These are phyloP conservation scores for Hemileccinum impolitum DNA, from an alignment of 768 basidiomycete genomes.

Conservation along the genomic window DNA sequence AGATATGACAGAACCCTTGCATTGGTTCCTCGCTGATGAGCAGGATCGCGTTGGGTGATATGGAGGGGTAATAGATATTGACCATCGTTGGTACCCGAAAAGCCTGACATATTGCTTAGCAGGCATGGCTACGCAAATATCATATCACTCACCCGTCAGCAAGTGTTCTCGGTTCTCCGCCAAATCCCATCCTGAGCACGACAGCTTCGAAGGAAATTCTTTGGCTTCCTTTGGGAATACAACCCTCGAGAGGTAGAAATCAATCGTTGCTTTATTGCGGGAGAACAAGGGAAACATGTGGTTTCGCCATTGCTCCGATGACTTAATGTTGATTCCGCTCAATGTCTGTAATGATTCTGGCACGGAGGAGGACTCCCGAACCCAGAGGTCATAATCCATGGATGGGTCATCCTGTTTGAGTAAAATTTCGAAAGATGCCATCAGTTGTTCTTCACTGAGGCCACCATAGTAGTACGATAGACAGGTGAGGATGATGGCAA, in stretches of 20 bases:
- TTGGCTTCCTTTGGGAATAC: slow-evolving; percentile 30
- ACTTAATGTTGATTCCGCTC: slow-evolving; percentile 26
- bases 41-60: slow-evolving; percentile 22
- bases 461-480: slow-evolving; percentile 25
- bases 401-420: slow-evolving; percentile 21
- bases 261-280: slow-evolving; percentile 21
- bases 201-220: slow-evolving; percentile 11
- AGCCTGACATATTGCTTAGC: slow-evolving; percentile 1
- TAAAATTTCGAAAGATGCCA: slow-evolving; percentile 14
- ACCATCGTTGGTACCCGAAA: slow-evolving; percentile 28
- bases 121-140: too few relatives aligned
- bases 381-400: slow-evolving; percentile 20
- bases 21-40: slow-evolving; percentile 13
- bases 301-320: slow-evolving; percentile 13
- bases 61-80: slow-evolving; percentile 27
- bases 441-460: slow-evolving; percentile 15
- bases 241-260: slow-evolving; percentile 24
- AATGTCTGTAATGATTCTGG: slow-evolving; percentile 14
- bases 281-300: slow-evolving; percentile 15
- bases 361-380: slow-evolving; percentile 8
- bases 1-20: slow-evolving; percentile 16
- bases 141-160: slow-evolving; percentile 15
- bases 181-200: slow-evolving; percentile 30
- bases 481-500: slow-evolving; percentile 12
- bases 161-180: slow-evolving; percentile 18